Base-by-base conservation (phyloP, 768 basidiomycete genomes). In the Strobilomyces echinocephalus region DNA sequence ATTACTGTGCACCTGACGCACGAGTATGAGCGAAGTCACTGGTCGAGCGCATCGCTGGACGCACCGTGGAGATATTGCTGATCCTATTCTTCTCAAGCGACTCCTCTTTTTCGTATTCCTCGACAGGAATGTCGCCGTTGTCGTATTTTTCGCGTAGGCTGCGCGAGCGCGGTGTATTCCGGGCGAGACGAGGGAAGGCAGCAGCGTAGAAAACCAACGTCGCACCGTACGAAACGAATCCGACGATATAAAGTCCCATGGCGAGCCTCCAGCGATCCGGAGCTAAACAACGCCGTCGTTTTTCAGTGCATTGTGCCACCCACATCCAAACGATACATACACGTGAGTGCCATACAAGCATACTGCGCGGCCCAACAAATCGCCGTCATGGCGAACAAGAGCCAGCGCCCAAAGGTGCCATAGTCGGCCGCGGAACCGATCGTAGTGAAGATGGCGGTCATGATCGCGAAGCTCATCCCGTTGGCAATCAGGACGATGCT, bases 341-440 rank as follows among this genome's bases (percentile, higher is more conserved):
- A 72, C 0, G 87, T 88, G 20, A 92, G 74, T 20, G 80, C 76
- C 78, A 92, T 83, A 64, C 81, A 85, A 0, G 86, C 82, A 58
- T 85, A 93, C 62, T 91, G 88, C 4, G 88, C 80, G 1, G 72
- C 85, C 91, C 91, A 93, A 55, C 87, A 91, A 34, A 91, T 74
- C 41, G 82, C 69, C 0, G 90, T 92, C 10, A 85, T 67, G 16
- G 75, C 75, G 21, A 91, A 71, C n/a, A 92, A 73, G 9, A 91
- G 67, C 87, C 88, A 91, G 14, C 85, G 81, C 18, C 88, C 88
- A 60, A 91, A 89, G 20, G 57, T 69, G 11, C 70, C 69, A 44
- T 70, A 72, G 34, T 70, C 69, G 8, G 60, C 69, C 2, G 63
- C 70, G 9, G 72, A 72, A 11, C 84, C 83, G 39, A 92, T 82